phyloP scores from a whole-genome alignment of 345 rosid species.

The Brassica incana region DNA sequence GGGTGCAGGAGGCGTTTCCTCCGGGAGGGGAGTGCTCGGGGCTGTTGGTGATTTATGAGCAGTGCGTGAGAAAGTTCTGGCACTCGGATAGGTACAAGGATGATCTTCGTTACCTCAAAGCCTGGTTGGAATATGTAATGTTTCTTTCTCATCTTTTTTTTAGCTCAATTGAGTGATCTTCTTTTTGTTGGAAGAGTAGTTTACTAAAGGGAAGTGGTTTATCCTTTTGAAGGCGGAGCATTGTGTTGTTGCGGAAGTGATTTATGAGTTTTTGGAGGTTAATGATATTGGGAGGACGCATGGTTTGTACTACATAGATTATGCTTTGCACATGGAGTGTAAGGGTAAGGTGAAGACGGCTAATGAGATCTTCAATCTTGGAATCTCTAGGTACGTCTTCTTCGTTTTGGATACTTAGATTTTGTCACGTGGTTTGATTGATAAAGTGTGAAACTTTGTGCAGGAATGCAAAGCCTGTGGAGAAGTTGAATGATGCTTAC shows the following conservation, averaged over 20 bases:
- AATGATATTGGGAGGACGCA: constrained; percentile 80
- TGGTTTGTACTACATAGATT: constrained; percentile 55
- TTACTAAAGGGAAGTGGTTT: background rate
- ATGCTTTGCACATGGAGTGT: constrained; percentile 79
- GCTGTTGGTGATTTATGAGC: constrained; percentile 75
- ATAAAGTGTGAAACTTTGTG: constrained; percentile 4
- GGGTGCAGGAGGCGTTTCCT: constrained; percentile 94
- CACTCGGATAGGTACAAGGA: constrained; percentile 72
- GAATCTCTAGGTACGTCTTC: constrained; percentile 63
- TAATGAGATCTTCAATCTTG: constrained; percentile 71
- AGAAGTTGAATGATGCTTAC: constrained; percentile 76
- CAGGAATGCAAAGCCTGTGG: constrained; percentile 76
- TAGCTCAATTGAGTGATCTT: background rate
- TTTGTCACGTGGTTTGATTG: background rate
- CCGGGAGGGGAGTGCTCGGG: constrained; percentile 84
- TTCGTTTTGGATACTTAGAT: background rate
- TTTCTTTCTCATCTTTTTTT: background rate
- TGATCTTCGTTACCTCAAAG: constrained; percentile 92
- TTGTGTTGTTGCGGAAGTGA: constrained; percentile 74
- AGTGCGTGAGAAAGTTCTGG: constrained; percentile 91
- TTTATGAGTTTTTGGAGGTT: constrained; percentile 74
- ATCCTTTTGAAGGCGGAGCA: constrained; percentile 64
- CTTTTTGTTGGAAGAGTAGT: background rate
- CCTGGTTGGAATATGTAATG: constrained; percentile 95
- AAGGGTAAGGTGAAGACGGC: constrained; percentile 71